These are phyloP conservation scores for Tuctoria greenei DNA, from an alignment of 176 grass and related monocot species.

Conservation along the genomic window DNA sequence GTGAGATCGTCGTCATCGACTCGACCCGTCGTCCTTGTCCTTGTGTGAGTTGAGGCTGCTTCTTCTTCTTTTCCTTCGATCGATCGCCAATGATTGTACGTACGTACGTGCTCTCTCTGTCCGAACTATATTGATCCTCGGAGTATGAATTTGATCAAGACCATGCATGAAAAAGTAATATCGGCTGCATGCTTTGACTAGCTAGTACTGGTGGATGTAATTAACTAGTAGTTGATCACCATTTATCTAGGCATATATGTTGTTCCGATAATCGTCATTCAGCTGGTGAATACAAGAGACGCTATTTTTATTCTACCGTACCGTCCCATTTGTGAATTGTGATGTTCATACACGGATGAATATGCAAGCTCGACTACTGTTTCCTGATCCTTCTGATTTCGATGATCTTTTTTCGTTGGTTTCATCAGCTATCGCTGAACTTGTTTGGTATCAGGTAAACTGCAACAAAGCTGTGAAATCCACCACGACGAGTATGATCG, in stretches of 20 bases:
- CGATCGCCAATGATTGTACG: neutral
- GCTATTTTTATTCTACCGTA: neutral
- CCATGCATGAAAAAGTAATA: neutral
- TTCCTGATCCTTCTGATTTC: neutral
- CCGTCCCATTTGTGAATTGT: no score
- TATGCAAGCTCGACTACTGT: neutral
- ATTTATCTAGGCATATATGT: neutral
- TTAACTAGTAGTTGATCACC: slow-evolving; percentile 35
- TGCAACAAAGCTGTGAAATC: neutral
- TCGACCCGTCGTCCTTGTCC: no score
- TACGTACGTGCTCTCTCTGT: neutral
- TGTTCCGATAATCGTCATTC: neutral
- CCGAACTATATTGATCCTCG: neutral
- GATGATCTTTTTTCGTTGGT: neutral
- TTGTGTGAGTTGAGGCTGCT: neutral
- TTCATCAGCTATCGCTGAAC: neutral
- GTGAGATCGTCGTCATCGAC: neutral
- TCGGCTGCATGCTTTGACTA: neutral
- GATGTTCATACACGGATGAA: neutral
- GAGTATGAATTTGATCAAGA: slow-evolving; percentile 7
- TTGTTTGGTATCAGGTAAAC: no score
- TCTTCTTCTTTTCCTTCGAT: neutral
- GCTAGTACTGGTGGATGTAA: slow-evolving; percentile 29
- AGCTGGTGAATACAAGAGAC: neutral
- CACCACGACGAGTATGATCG: neutral